These are phyloP conservation scores for Heracleum sosnowskyi DNA, from an alignment of 129 eudicot species.

Conservation along the genomic window DNA sequence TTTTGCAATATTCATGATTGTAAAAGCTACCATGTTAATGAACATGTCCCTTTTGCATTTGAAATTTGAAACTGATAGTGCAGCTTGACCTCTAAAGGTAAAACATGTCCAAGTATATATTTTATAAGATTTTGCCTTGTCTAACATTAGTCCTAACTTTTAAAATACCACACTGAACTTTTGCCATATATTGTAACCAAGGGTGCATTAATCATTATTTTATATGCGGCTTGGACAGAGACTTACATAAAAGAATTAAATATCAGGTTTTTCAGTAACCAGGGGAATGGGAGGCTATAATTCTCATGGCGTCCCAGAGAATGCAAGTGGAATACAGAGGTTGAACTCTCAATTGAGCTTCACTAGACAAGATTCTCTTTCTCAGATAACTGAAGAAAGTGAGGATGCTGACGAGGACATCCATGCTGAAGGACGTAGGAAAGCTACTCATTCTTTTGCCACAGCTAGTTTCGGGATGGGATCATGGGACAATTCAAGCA, in stretches of 20 bases:
- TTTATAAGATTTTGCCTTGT: too few species aligned
- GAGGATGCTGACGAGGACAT: conserved; percentile 23
- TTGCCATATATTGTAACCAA: too few species aligned
- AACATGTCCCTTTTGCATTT: too few species aligned
- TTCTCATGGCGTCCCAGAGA: conserved; percentile 19
- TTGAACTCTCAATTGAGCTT: conserved; percentile 71
- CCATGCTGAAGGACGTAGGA: conserved; percentile 19
- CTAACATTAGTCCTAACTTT: too few species aligned
- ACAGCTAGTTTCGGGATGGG: conserved; percentile 30
- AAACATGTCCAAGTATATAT: too few species aligned
- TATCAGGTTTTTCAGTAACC: conserved; percentile 29
- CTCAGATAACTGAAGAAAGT: conserved; percentile 53
- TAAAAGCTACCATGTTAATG: too few species aligned
- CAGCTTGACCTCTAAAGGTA: too few species aligned
- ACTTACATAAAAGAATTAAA: background rate
- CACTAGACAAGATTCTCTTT: conserved; percentile 52
- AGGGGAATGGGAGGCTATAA: conserved; percentile 31
- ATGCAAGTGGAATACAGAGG: conserved; percentile 26
- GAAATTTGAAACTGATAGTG: too few species aligned
- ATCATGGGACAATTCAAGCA: conserved; percentile 36
- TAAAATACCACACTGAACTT: too few species aligned
- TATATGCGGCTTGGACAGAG: background rate
- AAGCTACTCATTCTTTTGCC: conserved; percentile 25
- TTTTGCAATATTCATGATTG: too few species aligned
- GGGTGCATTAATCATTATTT: background rate